Evolutionary conservation across 2,329 filamentous ascomycete genomes (phyloP).

Genomic region (Bimuria novae-zelandiae): DNA sequence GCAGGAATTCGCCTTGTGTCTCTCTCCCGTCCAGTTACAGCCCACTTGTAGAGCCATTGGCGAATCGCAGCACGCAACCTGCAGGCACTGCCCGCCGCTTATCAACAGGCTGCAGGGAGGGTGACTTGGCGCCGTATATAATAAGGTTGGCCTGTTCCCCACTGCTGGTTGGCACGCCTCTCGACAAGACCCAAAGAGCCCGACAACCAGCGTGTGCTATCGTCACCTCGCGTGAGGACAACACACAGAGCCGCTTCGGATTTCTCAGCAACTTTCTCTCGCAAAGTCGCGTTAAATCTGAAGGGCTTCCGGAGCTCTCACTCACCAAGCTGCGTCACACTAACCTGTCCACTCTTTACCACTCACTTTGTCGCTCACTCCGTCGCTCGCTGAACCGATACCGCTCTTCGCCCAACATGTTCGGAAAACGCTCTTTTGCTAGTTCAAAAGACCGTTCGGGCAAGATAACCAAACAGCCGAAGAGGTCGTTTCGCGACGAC

Average conservation of each 20-base stretch:
- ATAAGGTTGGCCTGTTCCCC: conserved; percentile 39
- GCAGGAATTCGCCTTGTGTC: not conserved
- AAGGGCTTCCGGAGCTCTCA: conserved; percentile 60
- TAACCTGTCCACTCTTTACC: conserved; percentile 53
- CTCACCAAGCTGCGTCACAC: conserved; percentile 59
- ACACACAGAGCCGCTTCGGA: conserved; percentile 46
- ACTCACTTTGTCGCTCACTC: conserved; percentile 52
- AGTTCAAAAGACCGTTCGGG: conserved; percentile 79
- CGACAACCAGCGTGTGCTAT: conserved; percentile 47
- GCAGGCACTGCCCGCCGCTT: conserved; percentile 35
- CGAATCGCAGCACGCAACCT: conserved; percentile 28
- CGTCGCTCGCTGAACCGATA: conserved; percentile 52
- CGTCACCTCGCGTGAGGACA: conserved; percentile 41
- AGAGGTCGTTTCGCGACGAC: conserved; percentile 77
- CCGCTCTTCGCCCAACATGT: conserved; percentile 67
- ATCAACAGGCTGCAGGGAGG: conserved; percentile 31
- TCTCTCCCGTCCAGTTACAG: not conserved
- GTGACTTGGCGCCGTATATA: conserved; percentile 41
- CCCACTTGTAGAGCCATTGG: conserved; percentile 23
- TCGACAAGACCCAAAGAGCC: conserved; percentile 44
- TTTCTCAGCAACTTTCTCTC: conserved; percentile 37
- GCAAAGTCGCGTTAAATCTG: conserved; percentile 41
- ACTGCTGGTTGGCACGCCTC: conserved; percentile 40
- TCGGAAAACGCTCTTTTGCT: conserved; percentile 82
- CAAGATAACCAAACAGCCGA: conserved; percentile 79